phyloP scores from a whole-genome alignment of 495 filamentous ascomycete genomes.

The Aspergillus funiculosus region DNA sequence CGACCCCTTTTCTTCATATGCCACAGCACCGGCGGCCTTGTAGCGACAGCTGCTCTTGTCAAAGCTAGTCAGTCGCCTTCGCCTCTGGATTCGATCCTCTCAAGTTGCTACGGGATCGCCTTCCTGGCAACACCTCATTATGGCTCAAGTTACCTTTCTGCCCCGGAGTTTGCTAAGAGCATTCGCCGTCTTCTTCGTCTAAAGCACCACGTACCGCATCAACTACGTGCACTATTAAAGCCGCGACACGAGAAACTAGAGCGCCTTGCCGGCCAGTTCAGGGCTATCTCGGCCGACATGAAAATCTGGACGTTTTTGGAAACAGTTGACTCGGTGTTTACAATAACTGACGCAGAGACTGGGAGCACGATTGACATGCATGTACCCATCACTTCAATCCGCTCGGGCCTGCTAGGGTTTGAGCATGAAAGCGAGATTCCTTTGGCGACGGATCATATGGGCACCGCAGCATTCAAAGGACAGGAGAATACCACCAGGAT shows the following conservation, averaged over 20 bases:
- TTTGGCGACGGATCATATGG: conserved; percentile 52
- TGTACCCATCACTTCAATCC: conserved; percentile 57
- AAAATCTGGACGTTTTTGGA: conserved; percentile 65
- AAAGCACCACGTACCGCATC: conserved; percentile 46
- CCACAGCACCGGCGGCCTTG: conserved; percentile 60
- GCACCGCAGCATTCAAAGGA: conserved; percentile 52
- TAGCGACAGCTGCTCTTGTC: conserved; percentile 53
- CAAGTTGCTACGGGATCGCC: conserved; percentile 55
- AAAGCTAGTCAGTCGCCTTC: conserved; percentile 37
- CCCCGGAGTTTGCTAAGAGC: conserved; percentile 48
- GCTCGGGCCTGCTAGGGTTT: conserved; percentile 51
- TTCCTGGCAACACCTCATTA: conserved; percentile 59
- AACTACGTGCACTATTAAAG: conserved; percentile 44
- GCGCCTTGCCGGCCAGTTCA: conserved; percentile 51
- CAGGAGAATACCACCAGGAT: conserved; percentile 43
- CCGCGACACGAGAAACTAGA: conserved; percentile 45
- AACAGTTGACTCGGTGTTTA: conserved; percentile 54
- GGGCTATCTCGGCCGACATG: conserved; percentile 53
- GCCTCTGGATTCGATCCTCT: conserved; percentile 39
- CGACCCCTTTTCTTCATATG: conserved; percentile 59
- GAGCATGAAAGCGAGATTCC: conserved; percentile 52
- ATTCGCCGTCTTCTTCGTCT: conserved; percentile 51
- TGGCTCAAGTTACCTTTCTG: conserved; percentile 60
- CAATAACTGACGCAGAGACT: conserved; percentile 34
- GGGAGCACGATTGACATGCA: conserved; percentile 34